Evolutionary conservation across 352 stramenopile species (phyloP).

Genomic region (Aphanomyces euteiches): DNA sequence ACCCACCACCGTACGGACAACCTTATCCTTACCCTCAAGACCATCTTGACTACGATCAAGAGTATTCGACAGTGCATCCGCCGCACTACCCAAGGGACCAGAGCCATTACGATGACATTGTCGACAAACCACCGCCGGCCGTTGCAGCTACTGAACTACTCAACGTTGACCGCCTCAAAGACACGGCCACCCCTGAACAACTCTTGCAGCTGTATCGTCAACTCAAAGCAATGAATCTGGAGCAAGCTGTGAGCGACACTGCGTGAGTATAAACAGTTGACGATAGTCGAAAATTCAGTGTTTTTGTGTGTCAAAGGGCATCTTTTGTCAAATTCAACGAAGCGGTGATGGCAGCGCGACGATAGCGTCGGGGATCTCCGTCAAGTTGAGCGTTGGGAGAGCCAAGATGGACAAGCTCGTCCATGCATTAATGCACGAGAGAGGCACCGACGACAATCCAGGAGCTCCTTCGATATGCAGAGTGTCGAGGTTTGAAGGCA

Average conservation of each 20-base stretch:
- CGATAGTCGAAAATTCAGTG: too few relatives aligned
- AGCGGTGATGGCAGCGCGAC: too few relatives aligned
- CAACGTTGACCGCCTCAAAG: background rate
- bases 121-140: background rate
- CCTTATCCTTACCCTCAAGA: too few relatives aligned
- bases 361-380: background rate
- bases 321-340: too few relatives aligned
- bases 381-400: background rate
- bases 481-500: background rate
- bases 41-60: too few relatives aligned
- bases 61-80: too few relatives aligned
- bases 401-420: background rate
- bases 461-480: background rate
- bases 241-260: too few relatives aligned
- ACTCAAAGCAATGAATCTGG: slow-evolving; percentile 3
- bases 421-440: background rate
- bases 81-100: background rate
- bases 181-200: background rate
- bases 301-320: too few relatives aligned
- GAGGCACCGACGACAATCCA: background rate
- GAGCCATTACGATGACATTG: background rate
- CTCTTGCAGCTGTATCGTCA: background rate
- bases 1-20: too few relatives aligned
- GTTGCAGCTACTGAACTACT: background rate
- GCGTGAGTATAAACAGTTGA: too few relatives aligned